Evolutionary conservation across 176 grass and related monocot species (phyloP).

Genomic region (Oryza glaberrima): DNA sequence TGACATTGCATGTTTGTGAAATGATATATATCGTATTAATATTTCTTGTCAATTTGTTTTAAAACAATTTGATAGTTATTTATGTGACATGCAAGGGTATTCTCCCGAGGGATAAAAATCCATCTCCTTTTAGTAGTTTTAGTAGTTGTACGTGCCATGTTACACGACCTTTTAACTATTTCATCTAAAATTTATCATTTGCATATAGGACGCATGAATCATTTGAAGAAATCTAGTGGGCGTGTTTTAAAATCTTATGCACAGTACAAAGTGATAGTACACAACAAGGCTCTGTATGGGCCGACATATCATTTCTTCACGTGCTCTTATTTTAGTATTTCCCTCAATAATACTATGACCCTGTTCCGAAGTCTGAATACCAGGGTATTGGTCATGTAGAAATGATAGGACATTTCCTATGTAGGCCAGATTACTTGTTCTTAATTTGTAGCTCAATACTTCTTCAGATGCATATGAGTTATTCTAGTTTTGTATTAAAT

Average conservation of each 20-base stretch:
- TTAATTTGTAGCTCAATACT: constrained; percentile 27
- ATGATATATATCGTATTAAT: too few species aligned
- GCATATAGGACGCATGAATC: background rate
- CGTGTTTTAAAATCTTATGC: background rate
- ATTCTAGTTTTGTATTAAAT: too few species aligned
- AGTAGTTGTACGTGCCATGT: background rate
- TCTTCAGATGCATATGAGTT: too few species aligned
- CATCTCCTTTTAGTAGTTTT: too few species aligned
- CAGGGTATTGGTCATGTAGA: background rate
- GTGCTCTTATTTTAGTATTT: background rate
- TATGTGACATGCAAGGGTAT: too few species aligned
- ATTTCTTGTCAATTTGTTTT: too few species aligned
- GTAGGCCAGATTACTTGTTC: background rate
- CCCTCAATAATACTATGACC: background rate
- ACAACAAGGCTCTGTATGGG: background rate
- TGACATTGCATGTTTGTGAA: too few species aligned
- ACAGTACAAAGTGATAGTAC: background rate
- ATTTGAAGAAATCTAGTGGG: background rate
- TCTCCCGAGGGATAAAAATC: too few species aligned
- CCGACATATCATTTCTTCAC: background rate
- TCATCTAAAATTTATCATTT: background rate
- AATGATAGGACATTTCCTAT: background rate
- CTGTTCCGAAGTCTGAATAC: constrained; percentile 16
- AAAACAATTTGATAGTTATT: too few species aligned
- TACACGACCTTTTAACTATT: background rate